Base-by-base conservation (phyloP, 176 grass and related monocot genomes). In the Bothriochloa decipiens region DNA sequence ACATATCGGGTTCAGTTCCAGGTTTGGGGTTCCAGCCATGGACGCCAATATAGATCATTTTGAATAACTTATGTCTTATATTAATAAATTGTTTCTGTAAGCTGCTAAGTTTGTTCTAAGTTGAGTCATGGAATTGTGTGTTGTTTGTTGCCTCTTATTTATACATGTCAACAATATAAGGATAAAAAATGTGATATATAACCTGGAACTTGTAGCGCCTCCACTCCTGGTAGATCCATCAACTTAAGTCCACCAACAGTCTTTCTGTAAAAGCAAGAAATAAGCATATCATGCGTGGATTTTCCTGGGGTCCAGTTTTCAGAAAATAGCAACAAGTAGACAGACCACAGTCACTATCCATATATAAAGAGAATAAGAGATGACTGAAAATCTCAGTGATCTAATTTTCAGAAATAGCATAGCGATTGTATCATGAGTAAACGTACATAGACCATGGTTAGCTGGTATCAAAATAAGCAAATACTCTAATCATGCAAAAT, bases 161-260 rank as follows among this genome's bases (percentile, higher is more conserved):
- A 13, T 3, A 62, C 87, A 76, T 65, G 15, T 43, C 10, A 81
- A 80, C 15, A 81, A n/a, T 81, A 90, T 12, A 39, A 46, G 17
- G 50, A 71, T 49, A 78, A 42, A 86, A 81, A 53, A 75, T 29
- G 17, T 49, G 60, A 72, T 81, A 76, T 87, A 73, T 74, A 29
- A 98, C 96, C 96, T 95, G 88, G 91, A 88, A 92, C 83, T 95
- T 98, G 93, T 83, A 98, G 86, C 40, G 91, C 93, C 70, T 98
- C 96, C 18, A 98, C 71, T 47, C 96, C 96, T 82, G 93, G 96
- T 83, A 98, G 91, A 90, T 98, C 93, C 49, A 70, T 91, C 77
- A 98, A 81, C 71, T 98, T 98, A 47, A 95, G 89, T 36, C 96
- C 96, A 83, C 93, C 93, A 81, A 98, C 96, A 55, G 87, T 93